Base-by-base conservation (phyloP, 2,329 filamentous ascomycete species). In the Sporothrix euskadiensis region DNA sequence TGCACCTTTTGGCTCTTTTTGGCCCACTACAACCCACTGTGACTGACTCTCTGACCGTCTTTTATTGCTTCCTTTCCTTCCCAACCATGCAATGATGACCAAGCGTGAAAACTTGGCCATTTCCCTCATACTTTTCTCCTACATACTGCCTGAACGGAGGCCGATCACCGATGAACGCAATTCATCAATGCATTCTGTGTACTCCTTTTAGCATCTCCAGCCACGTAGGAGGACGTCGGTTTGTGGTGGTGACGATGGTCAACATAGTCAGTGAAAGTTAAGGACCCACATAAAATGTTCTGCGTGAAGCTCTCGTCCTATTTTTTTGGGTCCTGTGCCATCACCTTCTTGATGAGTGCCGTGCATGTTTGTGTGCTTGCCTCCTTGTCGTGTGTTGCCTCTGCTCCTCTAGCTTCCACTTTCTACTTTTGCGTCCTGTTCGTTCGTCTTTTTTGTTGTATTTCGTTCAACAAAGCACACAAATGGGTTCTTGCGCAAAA, bases 131-230 rank as follows among this genome's bases (percentile, higher is more conserved):
- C 12, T 32, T 32, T 35, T 35, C 26, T 56, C 52, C 8, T 59
- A 19, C 26, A n/a, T 16, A 14, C 10, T 30, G n/a, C 44, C 41
- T 26, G 30, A 41, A 35, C n/a, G 32, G 2, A 10, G 8, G 10
- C 22, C 32, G 63, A 39, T 41, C 35, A 65, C 14, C 56, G 65
- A 63, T 56, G n/a, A 63, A 54, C 69, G 49, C 63, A 54, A 56
- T 65, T 56, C 65, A 69, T 69, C 26, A 47, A 44, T 65, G 12
- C 39, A 26, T 30, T 66, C 19, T 47, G n/a, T 6, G 44, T 65
- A 12, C 26, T 65, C 22, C 0, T 65, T 19, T 16, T 65, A 2
- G 12, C 9, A 22, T 41, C 32, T 22, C 26, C 35, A 44, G 32
- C 35, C 35, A 41, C 32, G 39, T 14, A 44, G 59, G 9, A 22